These are phyloP conservation scores for Hirschioporus abietinus DNA, from an alignment of 768 basidiomycete species.

Conservation along the genomic window DNA sequence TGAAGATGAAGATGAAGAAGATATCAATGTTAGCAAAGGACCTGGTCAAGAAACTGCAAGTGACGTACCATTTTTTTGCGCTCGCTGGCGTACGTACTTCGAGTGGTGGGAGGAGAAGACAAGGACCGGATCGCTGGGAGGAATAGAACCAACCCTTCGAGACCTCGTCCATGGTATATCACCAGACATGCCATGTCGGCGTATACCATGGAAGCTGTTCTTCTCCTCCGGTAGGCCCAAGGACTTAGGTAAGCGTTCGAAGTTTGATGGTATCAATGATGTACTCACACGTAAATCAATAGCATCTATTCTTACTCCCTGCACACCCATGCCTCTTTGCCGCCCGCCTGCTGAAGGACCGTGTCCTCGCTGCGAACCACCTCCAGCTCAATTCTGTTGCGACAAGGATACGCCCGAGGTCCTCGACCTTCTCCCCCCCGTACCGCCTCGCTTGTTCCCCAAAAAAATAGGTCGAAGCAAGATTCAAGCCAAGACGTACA, in stretches of 20 bases:
- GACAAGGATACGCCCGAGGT: not conserved
- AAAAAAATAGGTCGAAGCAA: not conserved
- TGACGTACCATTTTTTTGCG: not conserved
- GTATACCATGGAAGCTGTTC: constrained; percentile 16
- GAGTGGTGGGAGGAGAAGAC: not conserved
- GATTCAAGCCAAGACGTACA: not conserved
- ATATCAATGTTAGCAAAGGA: not conserved
- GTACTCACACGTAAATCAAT: not conserved
- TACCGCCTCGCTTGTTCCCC: not conserved
- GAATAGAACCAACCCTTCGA: constrained; percentile 5
- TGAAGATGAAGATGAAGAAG: not conserved
- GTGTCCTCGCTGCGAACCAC: not conserved
- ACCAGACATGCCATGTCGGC: constrained; percentile 13
- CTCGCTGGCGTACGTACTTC: not conserved
- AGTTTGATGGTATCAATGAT: not conserved
- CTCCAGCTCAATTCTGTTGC: not conserved
- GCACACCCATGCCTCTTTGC: not conserved
- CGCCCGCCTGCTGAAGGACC: not conserved
- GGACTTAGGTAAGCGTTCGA: not conserved
- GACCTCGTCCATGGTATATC: not conserved
- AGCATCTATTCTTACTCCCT: not conserved
- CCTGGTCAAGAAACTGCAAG: not conserved
- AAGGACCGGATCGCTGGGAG: not conserved
- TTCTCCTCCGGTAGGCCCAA: constrained; percentile 10
- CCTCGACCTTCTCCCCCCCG: not conserved